A percentile compares a stretch with the other conserved stretches of the same genome.
Conservation (phyloP, 148 eudicot genomes). For the Vaccinium darrowii region DNA sequence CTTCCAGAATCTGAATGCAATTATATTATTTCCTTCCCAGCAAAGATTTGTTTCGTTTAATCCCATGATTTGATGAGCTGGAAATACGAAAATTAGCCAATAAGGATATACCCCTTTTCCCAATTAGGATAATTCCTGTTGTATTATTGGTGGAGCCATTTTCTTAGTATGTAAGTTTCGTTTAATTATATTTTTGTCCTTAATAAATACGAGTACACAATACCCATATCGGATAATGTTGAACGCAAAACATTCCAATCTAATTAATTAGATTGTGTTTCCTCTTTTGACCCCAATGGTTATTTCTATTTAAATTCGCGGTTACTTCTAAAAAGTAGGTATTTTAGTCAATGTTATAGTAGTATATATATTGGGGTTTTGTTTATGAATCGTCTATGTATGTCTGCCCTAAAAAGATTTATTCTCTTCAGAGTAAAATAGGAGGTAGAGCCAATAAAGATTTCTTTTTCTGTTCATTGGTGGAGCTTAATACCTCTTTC, state of each 20-base stretch:
- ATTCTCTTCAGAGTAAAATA: background rate
- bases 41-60: background rate
- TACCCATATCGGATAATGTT: constrained; percentile 13
- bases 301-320: background rate
- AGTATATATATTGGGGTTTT: constrained; percentile 7
- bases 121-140: background rate
- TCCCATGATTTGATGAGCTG: background rate
- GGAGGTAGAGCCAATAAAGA: background rate
- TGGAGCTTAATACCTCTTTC: background rate
- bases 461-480: background rate
- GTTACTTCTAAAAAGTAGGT: too few species aligned
- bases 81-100: background rate
- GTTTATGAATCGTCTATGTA: background rate
- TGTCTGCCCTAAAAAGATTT: background rate
- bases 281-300: background rate
- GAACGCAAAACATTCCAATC: background rate
- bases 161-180: background rate
- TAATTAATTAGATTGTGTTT: background rate
- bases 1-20: background rate
- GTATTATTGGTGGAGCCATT: background rate
- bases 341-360: background rate
- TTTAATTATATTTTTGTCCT: background rate
- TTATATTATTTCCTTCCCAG: background rate
- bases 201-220: too few species aligned
- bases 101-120: background rate